Percentiles rank a stretch among this genome's conserved stretches.
Conservation (phyloP, 345 rosid genomes). For the Firmiana major region DNA sequence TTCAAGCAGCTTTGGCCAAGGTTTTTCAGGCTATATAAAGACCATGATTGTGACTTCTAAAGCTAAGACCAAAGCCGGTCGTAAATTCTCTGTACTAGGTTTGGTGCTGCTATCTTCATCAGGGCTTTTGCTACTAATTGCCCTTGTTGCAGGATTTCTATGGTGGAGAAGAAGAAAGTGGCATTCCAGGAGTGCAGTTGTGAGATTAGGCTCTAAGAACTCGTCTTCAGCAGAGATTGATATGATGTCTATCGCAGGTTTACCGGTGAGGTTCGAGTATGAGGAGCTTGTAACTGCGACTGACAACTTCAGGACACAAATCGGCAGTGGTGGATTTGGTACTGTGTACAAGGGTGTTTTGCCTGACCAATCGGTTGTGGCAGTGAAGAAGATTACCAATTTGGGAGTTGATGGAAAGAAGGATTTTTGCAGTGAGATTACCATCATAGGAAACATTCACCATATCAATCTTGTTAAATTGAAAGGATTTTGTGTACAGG, state of each 20-base stretch:
- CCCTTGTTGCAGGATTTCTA: slow-evolving; percentile 30
- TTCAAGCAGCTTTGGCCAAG: background rate
- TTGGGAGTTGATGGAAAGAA: slow-evolving; percentile 56
- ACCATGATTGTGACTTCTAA: background rate
- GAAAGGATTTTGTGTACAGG: slow-evolving; percentile 69
- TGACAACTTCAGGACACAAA: slow-evolving; percentile 47
- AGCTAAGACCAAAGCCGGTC: background rate
- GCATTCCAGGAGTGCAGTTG: slow-evolving; percentile 27
- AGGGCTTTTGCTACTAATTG: slow-evolving; percentile 32
- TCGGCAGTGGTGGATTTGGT: slow-evolving; percentile 80
- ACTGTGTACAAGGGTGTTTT: slow-evolving; percentile 59
- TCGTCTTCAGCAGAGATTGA: slow-evolving; percentile 61
- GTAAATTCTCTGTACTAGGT: slow-evolving; percentile 45
- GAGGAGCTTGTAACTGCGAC: slow-evolving; percentile 63
- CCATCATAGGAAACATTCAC: slow-evolving; percentile 63
- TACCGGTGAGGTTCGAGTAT: slow-evolving; percentile 57
- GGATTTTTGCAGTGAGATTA: slow-evolving; percentile 70
- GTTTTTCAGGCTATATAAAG: slow-evolving; percentile 2
- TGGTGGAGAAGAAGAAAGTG: slow-evolving; percentile 50
- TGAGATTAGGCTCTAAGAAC: slow-evolving; percentile 29
- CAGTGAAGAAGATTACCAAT: slow-evolving; percentile 66
- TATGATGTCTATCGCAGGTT: slow-evolving; percentile 58
- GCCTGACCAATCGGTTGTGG: slow-evolving; percentile 39
- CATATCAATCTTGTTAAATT: slow-evolving; percentile 70
- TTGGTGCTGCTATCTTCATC: slow-evolving; percentile 55